Evolutionary conservation across 164 flowering plant species (phyloP), one percentile per base, ranked within the genome.

Genomic region (Chloranthus sessilifolius): DNA sequence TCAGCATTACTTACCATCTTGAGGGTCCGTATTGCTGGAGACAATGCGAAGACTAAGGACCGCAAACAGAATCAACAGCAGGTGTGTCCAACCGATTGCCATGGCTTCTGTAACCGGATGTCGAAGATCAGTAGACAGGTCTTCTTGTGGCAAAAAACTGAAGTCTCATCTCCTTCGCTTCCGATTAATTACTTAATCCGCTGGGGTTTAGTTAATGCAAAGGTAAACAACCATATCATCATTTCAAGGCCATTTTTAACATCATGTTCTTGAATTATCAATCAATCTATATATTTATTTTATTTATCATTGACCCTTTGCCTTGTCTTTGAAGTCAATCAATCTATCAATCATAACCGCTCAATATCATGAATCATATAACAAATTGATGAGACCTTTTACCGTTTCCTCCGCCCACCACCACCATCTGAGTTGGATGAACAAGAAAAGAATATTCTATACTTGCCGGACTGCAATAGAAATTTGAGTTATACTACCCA

Each of bases 321-420:
- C 43, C 62, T 44, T 52, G 28, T 37, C 63, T 59, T 59, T 24
- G 57, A 59, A 59, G 63, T 24, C 31, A 59, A 52, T 52, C 51
- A 20, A 50, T 26, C 47, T 27, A 25, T 1, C 34, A 14, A 25
- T 25, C 14, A 43, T 30, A 7, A 30, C 34, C 34, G 1, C 34
- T 30, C 34, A 1, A 30, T 30, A 6, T 30, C 1, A 30, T 1
- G 34, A 30, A 30, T 30, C 34, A 6, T 30, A 30, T 30, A 30
- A 30, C 34, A 6, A 30, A 1, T 11, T 1, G 34, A 30, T 30
- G 34, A n/a, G n/a, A n/a, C n/a, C n/a, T n/a, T n/a, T n/a, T n/a
- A n/a, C n/a, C n/a, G n/a, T n/a, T n/a, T n/a, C n/a, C n/a, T n/a
- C n/a, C n/a, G n/a, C n/a, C n/a, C n/a, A n/a, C n/a, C n/a, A n/a